Base-by-base conservation (phyloP, 805 yeast genomes). In the Saccharomycopsis fodiens region DNA sequence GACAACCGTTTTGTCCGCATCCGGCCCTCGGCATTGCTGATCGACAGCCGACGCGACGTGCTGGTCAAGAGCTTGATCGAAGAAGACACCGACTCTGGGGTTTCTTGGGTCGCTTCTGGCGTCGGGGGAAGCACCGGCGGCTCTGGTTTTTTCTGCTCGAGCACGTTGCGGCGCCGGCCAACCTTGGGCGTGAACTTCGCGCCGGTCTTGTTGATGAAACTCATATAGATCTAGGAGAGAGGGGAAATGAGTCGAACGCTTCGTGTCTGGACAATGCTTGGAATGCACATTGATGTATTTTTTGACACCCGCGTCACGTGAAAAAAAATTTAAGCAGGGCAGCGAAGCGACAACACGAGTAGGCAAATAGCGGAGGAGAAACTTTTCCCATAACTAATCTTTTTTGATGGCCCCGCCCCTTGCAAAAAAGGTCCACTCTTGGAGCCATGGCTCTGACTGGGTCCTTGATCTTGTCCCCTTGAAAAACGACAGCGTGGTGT, bases 391-490 rank as follows among this genome's bases (percentile, higher is more conserved):
- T 29, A n/a, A n/a, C n/a, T n/a, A n/a, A n/a, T n/a, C n/a, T n/a
- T n/a, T 12, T 29, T 29, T 29, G 13, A n/a, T n/a, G 32, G 32
- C 13, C 32, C n/a, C 32, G 32, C n/a, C 12, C 12, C 32, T 15
- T 6, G 36, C 36, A 7, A 32, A 32, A 32, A 32, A 32, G 15
- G 20, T 20, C 13, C 41, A 44, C 12, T 7, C 25, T 2, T 46
- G 50, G 50, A n/a, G 7, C 21, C 32, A 42, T 21, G 50, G 50
- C 17, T 16, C 20, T n/a, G 16, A 70, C 45, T 79, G 85, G 85
- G 71, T 74, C 1, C 60, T 78, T 8, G 64, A 66, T 12, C 52
- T 76, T 15, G 59, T 56, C 1, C 57, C 59, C 1, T 51, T 68
- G 7, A 44, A 52, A 2, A 50, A 58, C 6, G 62, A 61, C n/a